A percentile compares a stretch with the other conserved stretches of the same genome.
Conservation (phyloP, 768 basidiomycete genomes). For the Rhodotorula kratochvilovae region DNA sequence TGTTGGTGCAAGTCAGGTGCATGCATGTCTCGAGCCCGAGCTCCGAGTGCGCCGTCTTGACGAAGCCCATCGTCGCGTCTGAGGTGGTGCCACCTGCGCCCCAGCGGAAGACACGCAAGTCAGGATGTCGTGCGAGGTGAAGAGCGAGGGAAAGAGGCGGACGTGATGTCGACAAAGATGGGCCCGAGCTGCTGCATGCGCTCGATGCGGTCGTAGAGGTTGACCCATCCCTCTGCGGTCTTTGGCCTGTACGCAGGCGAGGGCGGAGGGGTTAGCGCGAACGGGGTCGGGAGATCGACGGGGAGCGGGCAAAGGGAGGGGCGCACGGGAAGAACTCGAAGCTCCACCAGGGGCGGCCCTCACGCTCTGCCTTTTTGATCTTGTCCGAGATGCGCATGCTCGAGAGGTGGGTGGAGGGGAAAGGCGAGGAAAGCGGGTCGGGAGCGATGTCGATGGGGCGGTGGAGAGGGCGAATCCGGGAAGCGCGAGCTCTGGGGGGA, state of each 20-base stretch:
- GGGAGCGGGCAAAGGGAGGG: conserved; percentile 43
- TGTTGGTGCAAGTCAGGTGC: conserved; percentile 98
- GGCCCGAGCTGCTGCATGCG: conserved; percentile 93
- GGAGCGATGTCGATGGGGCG: background rate
- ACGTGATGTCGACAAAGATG: conserved; percentile 98
- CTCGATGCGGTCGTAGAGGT: conserved; percentile 95
- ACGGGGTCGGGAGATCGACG: conserved; percentile 9
- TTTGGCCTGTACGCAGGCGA: conserved; percentile 1
- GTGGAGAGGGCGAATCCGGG: too few species aligned
- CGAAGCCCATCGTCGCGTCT: conserved; percentile 81
- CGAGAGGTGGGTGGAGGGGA: too few species aligned
- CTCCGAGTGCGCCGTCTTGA: conserved; percentile 63
- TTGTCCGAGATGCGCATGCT: conserved; percentile 67
- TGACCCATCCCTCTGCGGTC: conserved; percentile 71
- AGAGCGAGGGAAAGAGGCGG: conserved; percentile 47
- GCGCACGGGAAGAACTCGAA: conserved; percentile 98
- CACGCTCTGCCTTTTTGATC: conserved; percentile 75
- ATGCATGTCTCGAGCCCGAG: conserved; percentile 96
- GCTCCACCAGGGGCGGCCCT: conserved; percentile 91
- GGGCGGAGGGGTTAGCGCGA: conserved; percentile 8
- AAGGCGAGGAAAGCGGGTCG: background rate
- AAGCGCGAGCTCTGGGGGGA: too few species aligned
- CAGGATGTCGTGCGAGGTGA: conserved; percentile 48
- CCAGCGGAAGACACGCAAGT: conserved; percentile 61
- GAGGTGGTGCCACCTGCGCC: conserved; percentile 92